Percentiles rank a stretch among this genome's conserved stretches.
These are phyloP conservation scores for Ambrosia artemisiifolia DNA, from an alignment of 129 eudicot genomes.

Conservation along the genomic window DNA sequence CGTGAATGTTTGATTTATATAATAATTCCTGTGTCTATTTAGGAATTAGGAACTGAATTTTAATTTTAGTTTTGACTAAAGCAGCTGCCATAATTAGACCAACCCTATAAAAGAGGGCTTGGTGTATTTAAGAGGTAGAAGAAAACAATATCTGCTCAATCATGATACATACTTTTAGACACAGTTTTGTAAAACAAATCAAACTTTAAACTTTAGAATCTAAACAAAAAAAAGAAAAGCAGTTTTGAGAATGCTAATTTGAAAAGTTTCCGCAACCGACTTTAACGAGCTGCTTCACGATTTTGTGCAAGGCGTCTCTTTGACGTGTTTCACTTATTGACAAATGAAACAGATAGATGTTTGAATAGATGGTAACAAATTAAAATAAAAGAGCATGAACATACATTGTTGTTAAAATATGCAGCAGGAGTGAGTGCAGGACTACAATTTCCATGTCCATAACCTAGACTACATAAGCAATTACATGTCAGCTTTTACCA, in stretches of 20 bases:
- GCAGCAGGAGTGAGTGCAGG: too few relatives aligned
- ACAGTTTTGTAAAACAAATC: neutral
- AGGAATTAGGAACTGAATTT: neutral
- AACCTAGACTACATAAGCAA: neutral
- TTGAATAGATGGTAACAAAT: neutral
- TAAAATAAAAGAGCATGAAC: constrained; percentile 12
- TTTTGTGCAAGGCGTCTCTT: constrained; percentile 96
- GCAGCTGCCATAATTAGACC: neutral
- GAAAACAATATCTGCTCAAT: neutral
- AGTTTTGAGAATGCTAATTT: constrained; percentile 16
- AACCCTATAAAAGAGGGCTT: neutral
- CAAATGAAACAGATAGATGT: too few relatives aligned
- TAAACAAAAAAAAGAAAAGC: neutral
- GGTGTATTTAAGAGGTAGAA: neutral
- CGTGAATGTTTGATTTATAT: neutral
- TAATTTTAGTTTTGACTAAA: neutral
- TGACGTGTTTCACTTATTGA: constrained; percentile 1
- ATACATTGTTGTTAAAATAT: neutral
- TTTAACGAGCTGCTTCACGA: constrained; percentile 99
- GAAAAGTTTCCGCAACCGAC: constrained; percentile 56
- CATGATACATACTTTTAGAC: constrained; percentile 10
- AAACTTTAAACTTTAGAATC: neutral
- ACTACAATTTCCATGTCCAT: too few relatives aligned
- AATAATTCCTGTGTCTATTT: neutral
- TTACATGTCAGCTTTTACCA: neutral